A percentile compares a stretch with the other conserved stretches of the same genome.
Evolutionary conservation across 257 asterid genomes (phyloP).

Genomic region (Thymus quinquecostatus): DNA sequence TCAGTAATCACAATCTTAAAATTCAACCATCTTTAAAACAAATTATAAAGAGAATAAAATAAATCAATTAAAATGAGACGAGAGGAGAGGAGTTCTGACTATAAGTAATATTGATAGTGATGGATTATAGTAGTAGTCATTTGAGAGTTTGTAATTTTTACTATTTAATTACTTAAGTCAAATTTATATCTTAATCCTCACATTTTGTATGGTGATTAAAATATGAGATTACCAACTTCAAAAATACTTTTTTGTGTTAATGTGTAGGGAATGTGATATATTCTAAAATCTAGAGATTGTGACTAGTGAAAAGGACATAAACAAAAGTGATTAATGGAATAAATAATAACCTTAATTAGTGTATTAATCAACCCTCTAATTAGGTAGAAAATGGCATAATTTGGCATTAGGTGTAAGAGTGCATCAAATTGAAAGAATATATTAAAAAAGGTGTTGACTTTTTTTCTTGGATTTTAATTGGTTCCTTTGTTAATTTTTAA

Average conservation of each 20-base stretch:
- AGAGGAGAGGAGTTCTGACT: too few relatives aligned
- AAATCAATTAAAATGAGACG: too few relatives aligned
- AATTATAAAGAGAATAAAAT: too few relatives aligned
- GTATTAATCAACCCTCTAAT: background rate
- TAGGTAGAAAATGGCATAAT: background rate
- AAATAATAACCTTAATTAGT: background rate
- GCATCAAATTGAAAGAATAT: background rate
- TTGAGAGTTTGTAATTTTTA: too few relatives aligned
- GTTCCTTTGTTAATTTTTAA: background rate
- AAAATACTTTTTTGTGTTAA: background rate
- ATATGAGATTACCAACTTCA: background rate
- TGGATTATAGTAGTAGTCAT: too few relatives aligned
- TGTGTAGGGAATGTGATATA: background rate
- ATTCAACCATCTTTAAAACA: too few relatives aligned
- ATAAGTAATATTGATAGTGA: too few relatives aligned
- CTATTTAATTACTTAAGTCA: background rate
- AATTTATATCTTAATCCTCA: background rate
- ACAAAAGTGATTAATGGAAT: background rate
- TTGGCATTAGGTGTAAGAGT: background rate
- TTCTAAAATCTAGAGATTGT: background rate
- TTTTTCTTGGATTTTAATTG: background rate
- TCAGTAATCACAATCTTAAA: too few relatives aligned
- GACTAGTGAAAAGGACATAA: constrained; percentile 28
- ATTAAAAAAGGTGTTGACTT: constrained; percentile 6
- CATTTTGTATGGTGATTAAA: too few relatives aligned